phyloP scores from a whole-genome alignment of 495 filamentous ascomycete genomes.

The Aeminium ludgeri region DNA sequence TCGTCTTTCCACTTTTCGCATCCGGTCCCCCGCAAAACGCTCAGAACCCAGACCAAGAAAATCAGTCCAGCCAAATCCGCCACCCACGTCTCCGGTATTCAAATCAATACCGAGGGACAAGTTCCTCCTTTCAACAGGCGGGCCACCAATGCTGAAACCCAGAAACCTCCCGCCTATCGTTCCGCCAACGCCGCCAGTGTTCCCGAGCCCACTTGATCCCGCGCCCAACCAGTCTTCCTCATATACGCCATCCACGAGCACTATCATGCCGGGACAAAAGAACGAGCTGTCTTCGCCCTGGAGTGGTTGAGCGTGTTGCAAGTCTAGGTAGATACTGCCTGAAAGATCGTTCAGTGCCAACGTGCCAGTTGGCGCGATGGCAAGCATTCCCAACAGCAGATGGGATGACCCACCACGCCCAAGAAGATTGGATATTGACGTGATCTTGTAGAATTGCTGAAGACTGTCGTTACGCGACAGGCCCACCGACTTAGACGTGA shows the following conservation, averaged over 20 bases:
- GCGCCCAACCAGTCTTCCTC: slow-evolving; percentile 63
- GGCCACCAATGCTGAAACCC: slow-evolving; percentile 73
- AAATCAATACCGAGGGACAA: slow-evolving; percentile 54
- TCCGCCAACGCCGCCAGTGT: slow-evolving; percentile 66
- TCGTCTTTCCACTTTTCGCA: slow-evolving; percentile 48
- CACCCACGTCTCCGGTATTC: slow-evolving; percentile 24
- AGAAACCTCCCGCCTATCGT: slow-evolving; percentile 80
- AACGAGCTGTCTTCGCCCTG: slow-evolving; percentile 48
- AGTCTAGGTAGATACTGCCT: slow-evolving; percentile 68
- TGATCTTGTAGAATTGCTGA: slow-evolving; percentile 64
- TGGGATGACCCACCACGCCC: slow-evolving; percentile 73
- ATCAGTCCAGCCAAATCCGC: slow-evolving; percentile 88
- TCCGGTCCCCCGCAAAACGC: slow-evolving; percentile 60
- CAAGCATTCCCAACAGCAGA: slow-evolving; percentile 71
- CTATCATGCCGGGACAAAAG: slow-evolving; percentile 89
- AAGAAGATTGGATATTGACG: slow-evolving; percentile 81
- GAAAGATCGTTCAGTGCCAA: slow-evolving; percentile 72
- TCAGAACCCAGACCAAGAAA: slow-evolving; percentile 86
- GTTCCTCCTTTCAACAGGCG: slow-evolving; percentile 71
- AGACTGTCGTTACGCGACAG: slow-evolving; percentile 29
- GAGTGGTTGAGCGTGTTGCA: slow-evolving; percentile 63
- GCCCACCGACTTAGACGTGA: slow-evolving; percentile 24
- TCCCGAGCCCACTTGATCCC: slow-evolving; percentile 38
- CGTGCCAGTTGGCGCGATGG: slow-evolving; percentile 63
- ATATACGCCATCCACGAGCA: slow-evolving; percentile 83